phyloP scores from a whole-genome alignment of 2,329 filamentous ascomycete genomes.

The Penicillium hordei region DNA sequence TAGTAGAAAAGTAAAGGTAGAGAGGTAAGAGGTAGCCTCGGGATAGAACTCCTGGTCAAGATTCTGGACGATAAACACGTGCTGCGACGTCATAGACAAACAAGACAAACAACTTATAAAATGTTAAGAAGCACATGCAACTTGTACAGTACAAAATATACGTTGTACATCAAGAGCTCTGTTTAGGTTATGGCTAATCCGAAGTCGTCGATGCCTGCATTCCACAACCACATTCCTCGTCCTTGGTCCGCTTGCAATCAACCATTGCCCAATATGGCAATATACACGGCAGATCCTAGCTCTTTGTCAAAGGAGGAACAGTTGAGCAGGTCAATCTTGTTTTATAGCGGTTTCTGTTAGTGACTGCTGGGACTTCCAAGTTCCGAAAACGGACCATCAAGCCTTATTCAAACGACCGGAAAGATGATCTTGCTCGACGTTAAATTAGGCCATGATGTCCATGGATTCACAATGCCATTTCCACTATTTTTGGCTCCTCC shows the following conservation, averaged over 20 bases:
- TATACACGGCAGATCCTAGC: not conserved
- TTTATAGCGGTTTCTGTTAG: not conserved
- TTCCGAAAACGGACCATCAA: conserved; percentile 5
- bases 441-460: conserved; percentile 5
- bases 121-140: not conserved
- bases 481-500: not conserved
- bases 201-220: conserved; percentile 1
- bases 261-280: not conserved
- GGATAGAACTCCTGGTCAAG: not conserved
- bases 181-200: not conserved
- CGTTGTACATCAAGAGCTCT: not conserved
- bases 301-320: not conserved
- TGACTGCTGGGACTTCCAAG: not conserved
- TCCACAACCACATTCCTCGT: conserved; percentile 10
- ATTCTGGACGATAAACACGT: conserved; percentile 7
- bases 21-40: not conserved
- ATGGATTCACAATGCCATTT: not conserved
- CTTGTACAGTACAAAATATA: not conserved
- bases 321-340: not conserved
- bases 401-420: conserved; percentile 3
- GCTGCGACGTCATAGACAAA: conserved; percentile 13
- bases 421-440: not conserved
- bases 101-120: not conserved
- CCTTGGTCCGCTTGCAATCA: conserved; percentile 4
- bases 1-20: not conserved